Percentiles rank a stretch among this genome's conserved stretches.
These are phyloP conservation scores for Cladobotryum mycophilum DNA, from an alignment of 2,329 filamentous ascomycete species.

Conservation along the genomic window DNA sequence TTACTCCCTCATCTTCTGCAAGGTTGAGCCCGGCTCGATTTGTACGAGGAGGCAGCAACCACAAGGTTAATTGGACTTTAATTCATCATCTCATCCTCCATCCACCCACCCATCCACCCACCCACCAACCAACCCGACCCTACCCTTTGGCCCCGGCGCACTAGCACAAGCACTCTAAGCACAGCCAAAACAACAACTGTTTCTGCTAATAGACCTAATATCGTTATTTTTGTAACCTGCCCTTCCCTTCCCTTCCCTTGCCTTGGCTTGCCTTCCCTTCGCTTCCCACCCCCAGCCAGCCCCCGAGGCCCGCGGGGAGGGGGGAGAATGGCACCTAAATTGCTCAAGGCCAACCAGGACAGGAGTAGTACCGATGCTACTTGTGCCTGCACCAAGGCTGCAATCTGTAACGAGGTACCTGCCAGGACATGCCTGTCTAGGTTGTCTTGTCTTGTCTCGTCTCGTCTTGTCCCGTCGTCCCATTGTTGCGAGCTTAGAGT, in stretches of 20 bases:
- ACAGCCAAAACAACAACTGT: not conserved
- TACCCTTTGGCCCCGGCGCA: not conserved
- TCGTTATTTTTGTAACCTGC: conserved; percentile 4
- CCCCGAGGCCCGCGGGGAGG: no score
- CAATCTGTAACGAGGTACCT: no score
- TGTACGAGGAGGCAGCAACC: no score
- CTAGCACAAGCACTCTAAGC: not conserved
- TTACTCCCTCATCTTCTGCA: not conserved
- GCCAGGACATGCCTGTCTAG: not conserved
- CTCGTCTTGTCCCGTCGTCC: not conserved
- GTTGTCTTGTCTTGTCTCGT: not conserved
- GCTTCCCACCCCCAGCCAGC: not conserved
- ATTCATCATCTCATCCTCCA: not conserved
- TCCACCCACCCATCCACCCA: not conserved
- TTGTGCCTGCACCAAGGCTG: no score
- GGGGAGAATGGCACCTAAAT: no score
- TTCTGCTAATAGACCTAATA: not conserved
- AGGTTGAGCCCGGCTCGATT: no score
- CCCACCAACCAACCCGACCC: not conserved
- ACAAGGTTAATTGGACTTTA: not conserved
- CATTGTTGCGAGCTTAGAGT: no score
- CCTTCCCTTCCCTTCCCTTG: conserved; percentile 9
- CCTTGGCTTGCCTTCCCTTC: conserved; percentile 10
- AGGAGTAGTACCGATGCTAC: no score
- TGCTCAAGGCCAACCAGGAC: no score